Percentiles rank a stretch among this genome's conserved stretches.
phyloP scores from a whole-genome alignment of 2,329 filamentous ascomycete species.

The Fusarium pilosicola region DNA sequence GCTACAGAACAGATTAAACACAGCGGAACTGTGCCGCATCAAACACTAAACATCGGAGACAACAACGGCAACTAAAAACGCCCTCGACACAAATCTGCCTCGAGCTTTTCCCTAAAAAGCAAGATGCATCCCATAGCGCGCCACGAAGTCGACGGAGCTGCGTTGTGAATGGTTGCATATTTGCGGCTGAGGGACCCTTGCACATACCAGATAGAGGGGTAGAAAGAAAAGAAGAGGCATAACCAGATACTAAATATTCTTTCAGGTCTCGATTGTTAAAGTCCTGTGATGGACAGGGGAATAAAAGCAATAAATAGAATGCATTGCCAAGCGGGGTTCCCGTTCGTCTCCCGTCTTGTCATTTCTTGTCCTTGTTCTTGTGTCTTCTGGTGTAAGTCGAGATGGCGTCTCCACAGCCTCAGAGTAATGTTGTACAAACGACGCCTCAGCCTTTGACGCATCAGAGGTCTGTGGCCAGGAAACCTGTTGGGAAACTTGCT shows the following conservation, averaged over 20 bases:
- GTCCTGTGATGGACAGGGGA: conserved; percentile 16
- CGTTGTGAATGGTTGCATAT: conserved; percentile 20
- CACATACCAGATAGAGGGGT: conserved; percentile 11
- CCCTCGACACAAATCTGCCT: conserved; percentile 10
- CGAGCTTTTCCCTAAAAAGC: conserved; percentile 6
- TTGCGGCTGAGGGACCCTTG: conserved; percentile 29
- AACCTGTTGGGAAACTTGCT: conserved; percentile 7
- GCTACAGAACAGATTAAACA: background rate
- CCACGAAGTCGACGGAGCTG: background rate
- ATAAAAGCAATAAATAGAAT: conserved; percentile 6
- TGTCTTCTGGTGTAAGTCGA: conserved; percentile 6
- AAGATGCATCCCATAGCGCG: conserved; percentile 23
- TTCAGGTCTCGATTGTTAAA: conserved; percentile 2
- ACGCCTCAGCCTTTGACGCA: conserved; percentile 20
- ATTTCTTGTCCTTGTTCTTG: conserved; percentile 10
- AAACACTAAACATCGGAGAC: background rate
- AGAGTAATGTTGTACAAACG: background rate
- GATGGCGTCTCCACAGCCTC: conserved; percentile 32
- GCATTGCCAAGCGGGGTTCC: conserved; percentile 15
- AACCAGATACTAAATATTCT: background rate
- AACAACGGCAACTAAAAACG: conserved; percentile 1
- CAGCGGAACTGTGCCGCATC: background rate
- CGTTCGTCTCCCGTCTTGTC: conserved; percentile 22
- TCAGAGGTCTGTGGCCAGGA: conserved; percentile 29
- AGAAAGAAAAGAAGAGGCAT: conserved; percentile 8